Evolutionary conservation across 2,329 filamentous ascomycete genomes (phyloP), one percentile per base, ranked within the genome.

Genomic region (Dichotomopilus funicola): DNA sequence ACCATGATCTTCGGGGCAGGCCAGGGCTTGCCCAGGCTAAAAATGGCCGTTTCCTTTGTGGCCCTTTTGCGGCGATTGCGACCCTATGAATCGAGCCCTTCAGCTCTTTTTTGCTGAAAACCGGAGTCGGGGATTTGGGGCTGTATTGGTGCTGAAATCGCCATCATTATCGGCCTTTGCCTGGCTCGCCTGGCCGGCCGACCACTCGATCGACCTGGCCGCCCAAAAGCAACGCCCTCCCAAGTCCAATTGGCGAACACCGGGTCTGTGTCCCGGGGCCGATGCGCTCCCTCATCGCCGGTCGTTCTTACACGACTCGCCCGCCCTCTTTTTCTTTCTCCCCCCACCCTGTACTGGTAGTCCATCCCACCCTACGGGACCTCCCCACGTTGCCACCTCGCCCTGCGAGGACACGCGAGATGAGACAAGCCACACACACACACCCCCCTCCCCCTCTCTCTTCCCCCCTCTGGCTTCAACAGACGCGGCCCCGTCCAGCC

Each of bases 351-450:
- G 19, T 27, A 27, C 19, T 27, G 19, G 19, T 27, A 27, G 19
- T 27, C 19, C 19, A 27, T 27, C 19, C 19, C 19, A 27, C 35
- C n/a, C 34, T 40, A 42, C 48, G 42, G 37, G 6, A 19, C 46
- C 41, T 42, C 40, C n/a, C 52, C 40, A 51, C 34, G 51, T 60
- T 62, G 57, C 58, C 61, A 61, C 62, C 55, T 53, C 55, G 46
- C 42, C 38, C 40, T 52, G 53, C 57, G 52, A 58, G 63, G 63
- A 60, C 61, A 65, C 62, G 63, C 12, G 60, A 62, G 54, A 63
- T 70, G 66, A 71, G 68, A 71, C 72, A 72, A 72, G 66, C 64
- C 69, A 70, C 67, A 67, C 68, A n/a, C n/a, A n/a, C n/a, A n/a
- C n/a, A n/a, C n/a, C n/a, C 67, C 67, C 68, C 67, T 13, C 67